Base-by-base conservation (phyloP, 2,329 filamentous ascomycete genomes). In the Chaetothyriales sp. region DNA sequence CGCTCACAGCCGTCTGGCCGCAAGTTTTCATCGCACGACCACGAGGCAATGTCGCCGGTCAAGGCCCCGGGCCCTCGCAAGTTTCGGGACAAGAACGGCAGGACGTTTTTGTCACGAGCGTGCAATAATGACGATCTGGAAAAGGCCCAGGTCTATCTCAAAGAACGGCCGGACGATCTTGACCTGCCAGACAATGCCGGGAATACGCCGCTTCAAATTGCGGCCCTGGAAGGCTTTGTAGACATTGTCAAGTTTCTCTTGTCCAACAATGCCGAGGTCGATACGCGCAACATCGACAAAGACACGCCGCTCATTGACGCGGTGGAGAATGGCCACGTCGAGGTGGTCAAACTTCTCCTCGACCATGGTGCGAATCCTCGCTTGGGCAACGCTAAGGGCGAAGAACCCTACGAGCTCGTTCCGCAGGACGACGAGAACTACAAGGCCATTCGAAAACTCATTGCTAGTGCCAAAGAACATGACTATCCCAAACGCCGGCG, bases 271-370 rank as follows among this genome's bases (percentile, higher is more conserved):
- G 95, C 89, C 68, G 84, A 86, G 51, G 77, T 92, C 46, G 86
- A 95, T 62, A 90, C 77, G 48, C 82, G 87, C 61, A 82, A 81
- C 52, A 78, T 80, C 52, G 84, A 89, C 61, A 88, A 87, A 62
- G 92, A 98, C 62, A 97, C 92, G 0, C 92, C 92, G 25, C 76
- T 98, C 37, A 83, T 98, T 50, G 92, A 98, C 71, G 92, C 92
- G 4, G 89, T 97, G 25, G 92, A 97, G 61, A 98, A 98, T 62
- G 87, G 87, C 1, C 89, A 98, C 64, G 66, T 95, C 6, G 86
- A 85, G 18, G 90, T 97, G 3, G 86, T 98, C 44, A 86, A 82
- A 62, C 73, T 95, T 8, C 72, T 98, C 33, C 74, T 98, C 2
- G 80, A 85, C 51, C 84, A 89, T 52, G 90, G 89, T 9, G 90